Conservation (phyloP, 495 filamentous ascomycete species). For the Parathielavia appendiculata region DNA sequence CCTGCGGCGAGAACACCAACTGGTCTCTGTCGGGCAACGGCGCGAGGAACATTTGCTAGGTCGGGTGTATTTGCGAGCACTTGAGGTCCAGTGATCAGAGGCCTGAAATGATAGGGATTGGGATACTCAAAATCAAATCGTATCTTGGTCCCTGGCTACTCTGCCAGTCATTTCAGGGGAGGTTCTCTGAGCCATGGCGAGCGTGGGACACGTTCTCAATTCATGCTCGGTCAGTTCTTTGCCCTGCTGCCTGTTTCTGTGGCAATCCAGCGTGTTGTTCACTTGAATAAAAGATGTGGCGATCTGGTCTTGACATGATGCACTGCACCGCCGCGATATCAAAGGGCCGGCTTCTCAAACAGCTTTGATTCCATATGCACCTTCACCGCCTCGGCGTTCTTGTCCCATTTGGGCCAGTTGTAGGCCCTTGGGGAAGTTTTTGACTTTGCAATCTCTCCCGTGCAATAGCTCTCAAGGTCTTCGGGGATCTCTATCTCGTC, state of each 20-base stretch:
- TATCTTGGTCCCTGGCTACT: too few species aligned
- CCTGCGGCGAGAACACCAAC: constrained; percentile 41
- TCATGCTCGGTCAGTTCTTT: too few species aligned
- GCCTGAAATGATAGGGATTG: background rate
- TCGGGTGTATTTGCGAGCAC: background rate
- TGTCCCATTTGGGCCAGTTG: constrained; percentile 10
- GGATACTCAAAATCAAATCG: too few species aligned
- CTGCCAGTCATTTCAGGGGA: too few species aligned
- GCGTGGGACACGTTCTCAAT: too few species aligned
- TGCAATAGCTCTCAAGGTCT: background rate
- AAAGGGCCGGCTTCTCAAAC: background rate
- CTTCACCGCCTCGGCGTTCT: background rate
- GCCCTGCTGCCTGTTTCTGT: too few species aligned
- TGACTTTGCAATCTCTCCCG: background rate
- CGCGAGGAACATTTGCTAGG: constrained; percentile 33
- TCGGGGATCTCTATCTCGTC: background rate
- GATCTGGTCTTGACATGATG: background rate
- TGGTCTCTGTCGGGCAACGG: constrained; percentile 39
- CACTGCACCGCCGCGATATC: constrained; percentile 1
- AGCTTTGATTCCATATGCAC: constrained; percentile 15
- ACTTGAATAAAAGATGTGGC: too few species aligned
- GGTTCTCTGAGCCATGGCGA: too few species aligned
- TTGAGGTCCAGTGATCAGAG: background rate
- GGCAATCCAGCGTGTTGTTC: too few species aligned
- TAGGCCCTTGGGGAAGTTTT: background rate